Evolutionary conservation across 306 rosid species (phyloP).

Genomic region (Mimosa bimucronata): DNA sequence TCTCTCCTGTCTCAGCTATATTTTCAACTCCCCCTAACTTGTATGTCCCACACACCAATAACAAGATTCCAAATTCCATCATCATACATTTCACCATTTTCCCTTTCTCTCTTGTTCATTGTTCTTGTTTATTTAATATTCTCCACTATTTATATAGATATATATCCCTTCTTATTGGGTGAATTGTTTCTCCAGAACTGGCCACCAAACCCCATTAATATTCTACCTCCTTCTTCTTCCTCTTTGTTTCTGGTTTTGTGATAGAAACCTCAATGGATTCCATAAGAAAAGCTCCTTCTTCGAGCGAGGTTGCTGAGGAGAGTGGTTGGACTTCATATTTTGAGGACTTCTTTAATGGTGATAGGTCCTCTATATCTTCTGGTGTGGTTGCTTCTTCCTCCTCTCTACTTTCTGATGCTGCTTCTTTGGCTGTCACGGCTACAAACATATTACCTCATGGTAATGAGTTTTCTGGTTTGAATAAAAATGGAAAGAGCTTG

Average conservation of each 20-base stretch:
- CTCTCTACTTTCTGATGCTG: constrained; percentile 53
- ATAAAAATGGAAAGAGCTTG: constrained; percentile 25
- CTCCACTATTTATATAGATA: constrained; percentile 14
- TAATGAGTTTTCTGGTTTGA: constrained; percentile 3
- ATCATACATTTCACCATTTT: constrained; percentile 23
- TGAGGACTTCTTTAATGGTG: constrained; percentile 57
- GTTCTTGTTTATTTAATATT: constrained; percentile 20
- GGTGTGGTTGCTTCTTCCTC: constrained; percentile 14
- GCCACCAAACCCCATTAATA: constrained; percentile 42
- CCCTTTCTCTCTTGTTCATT: neutral
- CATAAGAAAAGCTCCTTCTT: constrained; percentile 36
- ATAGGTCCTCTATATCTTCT: constrained; percentile 29
- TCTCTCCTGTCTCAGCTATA: constrained; percentile 33
- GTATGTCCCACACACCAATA: constrained; percentile 37
- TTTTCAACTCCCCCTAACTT: constrained; percentile 39
- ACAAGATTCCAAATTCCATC: constrained; percentile 43
- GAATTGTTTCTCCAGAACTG: constrained; percentile 34
- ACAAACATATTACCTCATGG: constrained; percentile 24
- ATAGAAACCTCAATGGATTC: constrained; percentile 44
- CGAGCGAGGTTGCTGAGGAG: constrained; percentile 57
- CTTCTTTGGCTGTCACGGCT: constrained; percentile 37
- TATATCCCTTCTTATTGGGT: constrained; percentile 19
- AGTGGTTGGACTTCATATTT: constrained; percentile 89
- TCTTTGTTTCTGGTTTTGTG: neutral
- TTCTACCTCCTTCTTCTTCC: constrained; percentile 10